Base-by-base conservation (phyloP, 163 green algal species). In the Scenedesmus sp. region DNA sequence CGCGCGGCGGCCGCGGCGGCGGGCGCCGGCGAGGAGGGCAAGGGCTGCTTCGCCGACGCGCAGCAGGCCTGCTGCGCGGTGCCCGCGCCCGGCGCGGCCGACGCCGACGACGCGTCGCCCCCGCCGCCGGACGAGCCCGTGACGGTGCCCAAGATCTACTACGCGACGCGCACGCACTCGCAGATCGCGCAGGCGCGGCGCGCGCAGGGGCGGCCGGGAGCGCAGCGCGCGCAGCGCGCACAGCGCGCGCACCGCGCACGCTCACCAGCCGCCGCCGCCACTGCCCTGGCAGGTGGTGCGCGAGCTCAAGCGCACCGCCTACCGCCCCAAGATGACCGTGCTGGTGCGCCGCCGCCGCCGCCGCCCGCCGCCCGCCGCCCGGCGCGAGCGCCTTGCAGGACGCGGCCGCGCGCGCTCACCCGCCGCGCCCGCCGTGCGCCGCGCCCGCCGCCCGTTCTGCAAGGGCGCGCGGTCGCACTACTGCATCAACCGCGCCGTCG, bases 131-230 rank as follows among this genome's bases (percentile, higher is more conserved):
- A 70, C 4, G 70, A 84, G 36, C 42, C 47, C 4, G 42, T 65
- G 20, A 2, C 22, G 4, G 63, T 82, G 36, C 80, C 80, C 5
- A 78, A 86, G 11, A 95, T 99, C 29, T 95, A 91, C 71, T 99
- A 98, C 65, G 91, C 95, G 20, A 97, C 93, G 0, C 85, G 96
- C 18, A 99, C 96, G 7, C 96, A 99, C 79, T 94, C 89, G 24
- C 95, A 98, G 87, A 95, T 98, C 20, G 86, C 89, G 11, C 95
- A 98, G 86, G 93, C 96, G 66, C 87, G 62, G 65, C 5, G 50
- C 28, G 18, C 17, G 3, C 20, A 28, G n/a, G 62, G 36, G n/a
- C 42, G 39, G 45, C 34, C 58, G 36, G 50, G 36, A 57, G 53
- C 50, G 29, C 67, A 42, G 48, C 51, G 33, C 2, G 15, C 47